Conservation (phyloP, 371 early-diverging fungal genomes). For the Dichotomocladium elegans region DNA sequence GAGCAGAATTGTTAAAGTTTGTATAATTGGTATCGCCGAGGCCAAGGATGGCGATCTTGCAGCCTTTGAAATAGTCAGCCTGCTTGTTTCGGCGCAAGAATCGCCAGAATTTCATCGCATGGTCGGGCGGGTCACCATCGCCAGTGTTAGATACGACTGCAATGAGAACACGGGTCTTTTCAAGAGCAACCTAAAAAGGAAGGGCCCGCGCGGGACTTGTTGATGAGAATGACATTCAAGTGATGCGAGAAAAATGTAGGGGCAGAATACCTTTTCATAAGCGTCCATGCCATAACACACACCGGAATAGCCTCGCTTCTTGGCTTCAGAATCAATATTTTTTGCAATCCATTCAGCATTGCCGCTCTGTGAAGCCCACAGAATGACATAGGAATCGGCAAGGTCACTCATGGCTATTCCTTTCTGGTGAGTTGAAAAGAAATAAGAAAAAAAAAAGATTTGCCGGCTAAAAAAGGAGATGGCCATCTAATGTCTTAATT, state of each 20-base stretch:
- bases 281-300: constrained; percentile 68
- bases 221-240: not conserved
- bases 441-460: not conserved
- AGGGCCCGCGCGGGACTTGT: not conserved
- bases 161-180: constrained; percentile 58
- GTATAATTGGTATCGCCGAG: constrained; percentile 93
- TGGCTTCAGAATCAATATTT: constrained; percentile 73
- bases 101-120: constrained; percentile 84
- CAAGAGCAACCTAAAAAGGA: constrained; percentile 28
- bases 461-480: too few species aligned
- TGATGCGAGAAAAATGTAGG: not conserved
- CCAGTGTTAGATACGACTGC: constrained; percentile 90
- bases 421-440: not conserved
- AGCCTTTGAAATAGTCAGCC: constrained; percentile 43
- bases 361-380: constrained; percentile 92
- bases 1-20: constrained; percentile 84
- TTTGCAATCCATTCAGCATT: constrained; percentile 91
- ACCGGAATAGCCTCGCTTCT: constrained; percentile 64
- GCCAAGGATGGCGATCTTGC: constrained; percentile 55
- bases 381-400: constrained; percentile 37
- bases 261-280: constrained; percentile 66
- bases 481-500: too few species aligned
- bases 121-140: constrained; percentile 95
- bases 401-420: constrained; percentile 14
- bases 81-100: constrained; percentile 66